phyloP scores from a whole-genome alignment of 495 filamentous ascomycete genomes.

The Hypomontagnella submonticulosa region DNA sequence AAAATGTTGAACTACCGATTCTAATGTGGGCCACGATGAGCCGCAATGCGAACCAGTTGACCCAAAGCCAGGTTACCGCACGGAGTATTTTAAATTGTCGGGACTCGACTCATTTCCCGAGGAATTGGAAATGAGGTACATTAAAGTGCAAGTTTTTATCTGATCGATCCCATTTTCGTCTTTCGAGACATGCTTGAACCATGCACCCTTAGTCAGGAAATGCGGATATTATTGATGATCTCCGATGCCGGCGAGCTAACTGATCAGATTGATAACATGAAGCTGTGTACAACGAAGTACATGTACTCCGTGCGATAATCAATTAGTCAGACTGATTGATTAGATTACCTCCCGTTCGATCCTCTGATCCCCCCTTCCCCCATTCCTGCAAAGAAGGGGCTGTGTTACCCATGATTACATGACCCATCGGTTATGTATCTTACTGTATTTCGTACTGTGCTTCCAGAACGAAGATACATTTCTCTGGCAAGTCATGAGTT shows the following conservation, averaged over 20 bases:
- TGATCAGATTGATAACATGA: constrained; percentile 46
- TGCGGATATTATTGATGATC: not conserved
- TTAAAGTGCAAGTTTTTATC: constrained; percentile 18
- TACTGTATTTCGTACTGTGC: constrained; percentile 22
- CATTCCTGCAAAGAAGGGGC: constrained; percentile 26
- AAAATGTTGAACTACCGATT: not conserved
- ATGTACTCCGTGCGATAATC: constrained; percentile 28
- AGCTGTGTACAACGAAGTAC: not conserved
- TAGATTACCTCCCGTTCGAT: constrained; percentile 38
- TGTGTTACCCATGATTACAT: constrained; percentile 16
- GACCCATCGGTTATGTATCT: not conserved
- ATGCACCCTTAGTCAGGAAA: constrained; percentile 15
- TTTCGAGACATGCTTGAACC: constrained; percentile 6
- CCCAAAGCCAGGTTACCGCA: not conserved
- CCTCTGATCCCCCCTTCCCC: constrained; percentile 35
- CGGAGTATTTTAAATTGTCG: constrained; percentile 31
- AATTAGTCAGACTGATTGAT: constrained; percentile 34
- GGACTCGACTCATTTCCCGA: constrained; percentile 35
- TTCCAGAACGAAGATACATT: constrained; percentile 24
- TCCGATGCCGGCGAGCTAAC: constrained; percentile 28
- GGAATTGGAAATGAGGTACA: constrained; percentile 35
- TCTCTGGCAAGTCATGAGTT: not conserved
- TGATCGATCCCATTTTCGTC: constrained; percentile 20
- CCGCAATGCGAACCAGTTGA: constrained; percentile 21
- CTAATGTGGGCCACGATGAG: constrained; percentile 18